phyloP scores from a whole-genome alignment of 495 filamentous ascomycete species.

The Daldinia concentrica region DNA sequence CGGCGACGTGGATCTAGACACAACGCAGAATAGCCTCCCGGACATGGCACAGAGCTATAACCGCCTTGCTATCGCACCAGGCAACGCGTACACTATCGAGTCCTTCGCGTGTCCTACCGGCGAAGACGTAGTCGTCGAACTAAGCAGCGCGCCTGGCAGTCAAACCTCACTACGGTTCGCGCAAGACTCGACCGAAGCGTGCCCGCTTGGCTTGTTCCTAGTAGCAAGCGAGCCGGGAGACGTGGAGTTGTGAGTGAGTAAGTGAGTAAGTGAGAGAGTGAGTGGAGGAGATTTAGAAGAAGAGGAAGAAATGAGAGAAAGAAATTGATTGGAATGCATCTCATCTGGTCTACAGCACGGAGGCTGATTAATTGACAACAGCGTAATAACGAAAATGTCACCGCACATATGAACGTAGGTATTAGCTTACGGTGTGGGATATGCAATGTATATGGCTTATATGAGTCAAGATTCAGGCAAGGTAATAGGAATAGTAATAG shows the following conservation, averaged over 20 bases:
- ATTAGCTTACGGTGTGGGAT: constrained; percentile 11
- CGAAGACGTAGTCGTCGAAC: constrained; percentile 58
- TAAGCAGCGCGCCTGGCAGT: constrained; percentile 56
- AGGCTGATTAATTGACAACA: background rate
- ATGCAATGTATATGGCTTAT: constrained; percentile 8
- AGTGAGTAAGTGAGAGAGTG: background rate
- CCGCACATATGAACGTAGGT: background rate
- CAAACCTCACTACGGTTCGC: constrained; percentile 68
- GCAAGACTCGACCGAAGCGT: constrained; percentile 68
- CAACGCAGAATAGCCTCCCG: constrained; percentile 62
- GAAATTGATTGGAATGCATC: constrained; percentile 15
- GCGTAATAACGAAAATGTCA: constrained; percentile 22
- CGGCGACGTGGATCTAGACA: constrained; percentile 50
- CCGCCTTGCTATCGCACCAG: constrained; percentile 59
- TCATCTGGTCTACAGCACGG: background rate
- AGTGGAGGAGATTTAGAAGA: background rate
- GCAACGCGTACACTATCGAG: constrained; percentile 65
- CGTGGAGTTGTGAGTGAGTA: constrained; percentile 18
- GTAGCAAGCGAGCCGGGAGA: constrained; percentile 41
- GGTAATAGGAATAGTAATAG: constrained; percentile 33
- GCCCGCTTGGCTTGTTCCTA: constrained; percentile 72
- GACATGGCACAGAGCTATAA: constrained; percentile 57
- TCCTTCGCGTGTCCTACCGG: constrained; percentile 67
- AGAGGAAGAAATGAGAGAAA: background rate
- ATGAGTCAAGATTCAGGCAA: constrained; percentile 2